phyloP scores from a whole-genome alignment of 352 stramenopile genomes.

The Phytophthora sp. region DNA sequence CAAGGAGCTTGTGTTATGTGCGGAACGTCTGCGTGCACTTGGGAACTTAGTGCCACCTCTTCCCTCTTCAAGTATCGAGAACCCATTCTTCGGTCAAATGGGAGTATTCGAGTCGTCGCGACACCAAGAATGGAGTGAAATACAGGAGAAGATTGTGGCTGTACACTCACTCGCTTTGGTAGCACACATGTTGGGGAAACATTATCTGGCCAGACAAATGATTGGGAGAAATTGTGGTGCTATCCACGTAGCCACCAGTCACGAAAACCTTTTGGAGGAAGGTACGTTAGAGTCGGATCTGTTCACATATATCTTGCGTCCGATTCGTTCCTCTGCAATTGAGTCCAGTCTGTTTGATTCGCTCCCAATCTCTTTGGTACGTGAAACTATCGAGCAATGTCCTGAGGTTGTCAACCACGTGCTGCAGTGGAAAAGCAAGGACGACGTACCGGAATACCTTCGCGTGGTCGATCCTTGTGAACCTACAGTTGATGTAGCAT shows the following conservation, averaged over 20 bases:
- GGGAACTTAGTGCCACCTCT: slow-evolving; percentile 32
- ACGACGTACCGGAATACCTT: slow-evolving; percentile 60
- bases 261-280: slow-evolving; percentile 47
- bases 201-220: slow-evolving; percentile 51
- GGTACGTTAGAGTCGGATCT: slow-evolving; percentile 65
- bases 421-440: slow-evolving; percentile 74
- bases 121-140: slow-evolving; percentile 54
- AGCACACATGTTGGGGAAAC: slow-evolving; percentile 60
- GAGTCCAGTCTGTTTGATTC: slow-evolving; percentile 79
- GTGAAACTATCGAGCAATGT: slow-evolving; percentile 80
- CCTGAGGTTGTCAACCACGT: slow-evolving; percentile 82
- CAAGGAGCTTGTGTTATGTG: slow-evolving; percentile 38
- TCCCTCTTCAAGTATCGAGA: slow-evolving; percentile 8
- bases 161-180: slow-evolving; percentile 69
- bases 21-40: slow-evolving; percentile 38
- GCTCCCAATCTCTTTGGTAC: slow-evolving; percentile 75
- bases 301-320: slow-evolving; percentile 82
- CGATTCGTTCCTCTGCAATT: slow-evolving; percentile 79
- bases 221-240: neutral
- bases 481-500: neutral
- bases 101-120: slow-evolving; percentile 53
- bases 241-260: neutral
- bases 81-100: slow-evolving; percentile 13
- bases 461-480: slow-evolving; percentile 38
- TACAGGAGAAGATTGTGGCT: slow-evolving; percentile 57